Percentiles rank a stretch among this genome's conserved stretches.
Evolutionary conservation across 441 rosid genomes (phyloP).

Genomic region (Dalechampia spathulata): DNA sequence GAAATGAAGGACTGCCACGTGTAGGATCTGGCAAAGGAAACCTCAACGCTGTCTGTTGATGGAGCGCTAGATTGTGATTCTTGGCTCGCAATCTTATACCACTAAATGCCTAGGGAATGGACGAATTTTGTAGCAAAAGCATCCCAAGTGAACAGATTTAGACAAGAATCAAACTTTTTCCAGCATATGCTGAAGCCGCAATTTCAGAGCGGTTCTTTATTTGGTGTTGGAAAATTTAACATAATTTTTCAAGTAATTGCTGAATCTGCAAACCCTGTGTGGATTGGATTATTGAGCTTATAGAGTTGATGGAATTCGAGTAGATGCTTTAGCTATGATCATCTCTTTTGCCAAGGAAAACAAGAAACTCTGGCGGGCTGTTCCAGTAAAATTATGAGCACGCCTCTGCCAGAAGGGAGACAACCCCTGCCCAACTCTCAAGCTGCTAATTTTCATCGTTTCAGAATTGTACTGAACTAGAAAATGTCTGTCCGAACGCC

Average conservation of each 20-base stretch:
- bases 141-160: no score
- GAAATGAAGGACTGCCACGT: no score
- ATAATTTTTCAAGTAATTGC: not conserved
- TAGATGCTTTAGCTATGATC: not conserved
- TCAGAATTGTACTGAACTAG: conserved; percentile 54
- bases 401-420: conserved; percentile 71
- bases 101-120: no score
- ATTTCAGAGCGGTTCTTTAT: not conserved
- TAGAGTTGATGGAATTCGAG: not conserved
- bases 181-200: not conserved
- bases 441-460: no score
- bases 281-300: not conserved
- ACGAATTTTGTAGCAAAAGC: no score
- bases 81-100: no score
- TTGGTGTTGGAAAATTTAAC: not conserved
- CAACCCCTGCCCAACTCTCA: conserved; percentile 11
- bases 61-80: no score
- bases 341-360: not conserved
- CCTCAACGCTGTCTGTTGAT: no score
- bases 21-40: no score
- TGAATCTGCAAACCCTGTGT: not conserved
- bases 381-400: conserved; percentile 45
- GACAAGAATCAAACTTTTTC: not conserved
- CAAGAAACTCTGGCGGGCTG: conserved; percentile 50
- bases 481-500: conserved; percentile 60